These are phyloP conservation scores for Penicillium daleae DNA, from an alignment of 495 filamentous ascomycete species.

Conservation along the genomic window DNA sequence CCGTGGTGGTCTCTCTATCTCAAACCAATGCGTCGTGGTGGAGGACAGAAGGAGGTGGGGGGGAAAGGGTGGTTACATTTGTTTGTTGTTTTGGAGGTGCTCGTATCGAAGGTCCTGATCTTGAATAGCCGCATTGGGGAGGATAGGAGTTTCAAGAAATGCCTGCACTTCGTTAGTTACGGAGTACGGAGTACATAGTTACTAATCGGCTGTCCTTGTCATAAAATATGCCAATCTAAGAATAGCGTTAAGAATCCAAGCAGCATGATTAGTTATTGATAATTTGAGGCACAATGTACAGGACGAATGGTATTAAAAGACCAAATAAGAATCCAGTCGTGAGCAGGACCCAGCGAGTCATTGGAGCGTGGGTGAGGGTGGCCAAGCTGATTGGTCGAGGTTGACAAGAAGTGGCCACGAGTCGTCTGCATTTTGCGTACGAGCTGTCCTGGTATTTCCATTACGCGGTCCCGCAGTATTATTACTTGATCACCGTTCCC, in stretches of 20 bases:
- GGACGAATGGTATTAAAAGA: too few species aligned
- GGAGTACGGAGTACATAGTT: not conserved
- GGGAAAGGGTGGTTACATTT: constrained; percentile 19
- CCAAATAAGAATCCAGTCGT: too few species aligned
- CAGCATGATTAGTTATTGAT: not conserved
- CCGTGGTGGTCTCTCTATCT: constrained; percentile 24
- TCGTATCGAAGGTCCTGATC: not conserved
- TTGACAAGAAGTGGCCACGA: constrained; percentile 28
- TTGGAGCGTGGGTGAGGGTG: constrained; percentile 8
- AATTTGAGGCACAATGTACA: too few species aligned
- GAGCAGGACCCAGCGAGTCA: constrained; percentile 4
- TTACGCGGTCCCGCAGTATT: too few species aligned
- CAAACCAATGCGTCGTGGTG: constrained; percentile 21
- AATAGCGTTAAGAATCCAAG: constrained; percentile 5
- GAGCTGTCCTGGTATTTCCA: not conserved
- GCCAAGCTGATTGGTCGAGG: constrained; percentile 11
- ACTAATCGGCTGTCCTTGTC: not conserved
- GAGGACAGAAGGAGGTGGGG: too few species aligned
- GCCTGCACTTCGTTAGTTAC: too few species aligned
- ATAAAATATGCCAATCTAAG: constrained; percentile 5
- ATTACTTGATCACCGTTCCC: too few species aligned
- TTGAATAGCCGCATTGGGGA: not conserved
- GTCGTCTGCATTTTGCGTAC: constrained; percentile 5
- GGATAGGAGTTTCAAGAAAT: too few species aligned
- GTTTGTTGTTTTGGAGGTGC: not conserved